Percentiles rank a stretch among this genome's conserved stretches.
Evolutionary conservation across 2,329 filamentous ascomycete species (phyloP).

Genomic region (Aspergillus fumigatus): DNA sequence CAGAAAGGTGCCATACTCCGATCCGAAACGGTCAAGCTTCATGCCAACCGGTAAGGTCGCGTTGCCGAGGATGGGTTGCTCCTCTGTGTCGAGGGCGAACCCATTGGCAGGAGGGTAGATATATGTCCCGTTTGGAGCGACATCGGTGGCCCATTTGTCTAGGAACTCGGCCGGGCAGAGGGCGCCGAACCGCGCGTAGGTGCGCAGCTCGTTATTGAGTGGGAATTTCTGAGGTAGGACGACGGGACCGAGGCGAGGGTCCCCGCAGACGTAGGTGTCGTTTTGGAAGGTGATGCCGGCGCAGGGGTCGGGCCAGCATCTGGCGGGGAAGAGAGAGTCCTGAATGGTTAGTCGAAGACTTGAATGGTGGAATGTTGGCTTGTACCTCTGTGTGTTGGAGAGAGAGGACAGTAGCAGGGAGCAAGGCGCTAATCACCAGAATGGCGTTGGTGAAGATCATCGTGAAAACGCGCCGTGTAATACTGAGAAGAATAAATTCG

Average conservation of each 20-base stretch:
- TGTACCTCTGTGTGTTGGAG: not conserved
- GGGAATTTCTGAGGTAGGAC: conserved; percentile 30
- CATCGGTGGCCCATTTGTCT: conserved; percentile 13
- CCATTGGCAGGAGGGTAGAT: conserved; percentile 42
- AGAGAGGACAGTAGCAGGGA: not conserved
- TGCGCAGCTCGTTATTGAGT: conserved; percentile 25
- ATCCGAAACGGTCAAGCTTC: conserved; percentile 48
- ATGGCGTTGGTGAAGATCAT: not conserved
- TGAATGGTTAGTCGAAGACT: not conserved
- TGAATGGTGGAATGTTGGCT: not conserved
- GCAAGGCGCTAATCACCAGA: not conserved
- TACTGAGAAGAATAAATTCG: not conserved
- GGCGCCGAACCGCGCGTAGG: conserved; percentile 39
- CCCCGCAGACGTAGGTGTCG: conserved; percentile 35
- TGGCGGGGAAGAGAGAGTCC: not conserved
- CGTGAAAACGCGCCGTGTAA: not conserved
- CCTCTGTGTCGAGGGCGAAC: conserved; percentile 36
- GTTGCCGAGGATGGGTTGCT: conserved; percentile 39
- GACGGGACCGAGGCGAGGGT: conserved; percentile 35
- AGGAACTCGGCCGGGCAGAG: conserved; percentile 41
- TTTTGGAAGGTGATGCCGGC: conserved; percentile 28
- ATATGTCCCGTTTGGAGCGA: conserved; percentile 13
- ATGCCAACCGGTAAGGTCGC: conserved; percentile 39
- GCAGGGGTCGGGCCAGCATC: conserved; percentile 24
- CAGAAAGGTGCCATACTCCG: conserved; percentile 42